Evolutionary conservation across 2,329 filamentous ascomycete genomes (phyloP).

Genomic region (Ophiostoma populinum): DNA sequence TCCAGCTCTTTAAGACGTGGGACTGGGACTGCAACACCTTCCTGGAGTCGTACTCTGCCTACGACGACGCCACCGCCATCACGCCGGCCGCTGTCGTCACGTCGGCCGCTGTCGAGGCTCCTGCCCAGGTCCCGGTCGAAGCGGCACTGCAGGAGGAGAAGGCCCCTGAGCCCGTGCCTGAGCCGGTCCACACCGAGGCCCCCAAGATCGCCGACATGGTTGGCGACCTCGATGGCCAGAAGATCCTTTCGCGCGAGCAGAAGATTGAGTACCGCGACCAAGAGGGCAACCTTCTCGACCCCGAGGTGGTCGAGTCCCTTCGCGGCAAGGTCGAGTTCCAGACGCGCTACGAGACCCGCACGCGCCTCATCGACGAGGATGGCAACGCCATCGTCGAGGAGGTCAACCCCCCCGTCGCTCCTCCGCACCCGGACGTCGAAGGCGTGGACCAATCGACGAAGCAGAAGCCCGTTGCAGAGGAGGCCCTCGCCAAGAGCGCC

Average conservation of each 20-base stretch:
- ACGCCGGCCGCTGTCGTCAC: conserved; percentile 8
- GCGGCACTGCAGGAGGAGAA: conserved; percentile 11
- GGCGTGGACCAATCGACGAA: conserved; percentile 42
- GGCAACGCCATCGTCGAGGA: conserved; percentile 55
- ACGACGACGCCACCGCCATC: conserved; percentile 18
- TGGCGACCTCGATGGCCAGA: conserved; percentile 18
- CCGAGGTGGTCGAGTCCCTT: conserved; percentile 66
- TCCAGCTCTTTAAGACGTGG: conserved; percentile 80
- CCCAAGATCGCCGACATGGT: conserved; percentile 16
- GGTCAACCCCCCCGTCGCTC: conserved; percentile 26
- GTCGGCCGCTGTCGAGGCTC: not conserved
- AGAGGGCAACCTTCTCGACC: conserved; percentile 72
- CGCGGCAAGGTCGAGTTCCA: conserved; percentile 91
- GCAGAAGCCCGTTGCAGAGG: conserved; percentile 17
- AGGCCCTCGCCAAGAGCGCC: conserved; percentile 22
- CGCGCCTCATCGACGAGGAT: conserved; percentile 59
- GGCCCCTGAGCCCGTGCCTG: conserved; percentile 13
- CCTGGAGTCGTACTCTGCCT: conserved; percentile 45
- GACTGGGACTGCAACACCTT: conserved; percentile 98
- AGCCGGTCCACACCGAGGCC: conserved; percentile 31
- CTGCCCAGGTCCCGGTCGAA: conserved; percentile 13
- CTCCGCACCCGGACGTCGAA: conserved; percentile 43
- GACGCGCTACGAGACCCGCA: conserved; percentile 90
- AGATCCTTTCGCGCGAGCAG: conserved; percentile 47
- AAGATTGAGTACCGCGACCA: conserved; percentile 90